A percentile compares a stretch with the other conserved stretches of the same genome.
Evolutionary conservation across 768 basidiomycete species (phyloP).

Genomic region (Russula ochroleuca): DNA sequence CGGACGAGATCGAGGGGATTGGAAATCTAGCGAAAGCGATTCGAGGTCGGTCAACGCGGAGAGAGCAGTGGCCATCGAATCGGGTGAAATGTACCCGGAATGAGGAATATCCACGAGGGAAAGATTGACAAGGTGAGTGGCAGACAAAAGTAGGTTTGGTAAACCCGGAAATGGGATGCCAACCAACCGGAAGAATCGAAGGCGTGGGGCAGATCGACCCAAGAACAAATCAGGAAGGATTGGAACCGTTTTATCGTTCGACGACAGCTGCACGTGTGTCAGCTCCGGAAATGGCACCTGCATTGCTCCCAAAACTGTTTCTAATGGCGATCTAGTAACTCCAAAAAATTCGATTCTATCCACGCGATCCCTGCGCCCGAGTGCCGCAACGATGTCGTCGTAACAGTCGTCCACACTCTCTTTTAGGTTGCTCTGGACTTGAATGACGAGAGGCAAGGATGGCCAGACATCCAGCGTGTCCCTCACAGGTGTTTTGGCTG

Average conservation of each 20-base stretch:
- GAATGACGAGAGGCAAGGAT: too few relatives aligned
- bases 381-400: neutral
- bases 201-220: neutral
- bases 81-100: neutral
- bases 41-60: neutral
- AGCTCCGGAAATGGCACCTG: neutral
- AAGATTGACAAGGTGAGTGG: neutral
- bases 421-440: too few relatives aligned
- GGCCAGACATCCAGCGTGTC: too few relatives aligned
- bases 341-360: fast-evolving
- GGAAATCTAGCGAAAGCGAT: neutral
- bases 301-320: neutral
- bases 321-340: neutral
- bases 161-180: neutral
- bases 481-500: too few relatives aligned
- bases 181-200: neutral
- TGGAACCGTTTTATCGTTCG: fast-evolving
- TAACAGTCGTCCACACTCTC: too few relatives aligned
- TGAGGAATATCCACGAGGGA: neutral
- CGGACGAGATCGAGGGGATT: neutral
- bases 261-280: fast-evolving
- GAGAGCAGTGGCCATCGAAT: neutral
- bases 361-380: neutral
- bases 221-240: neutral
- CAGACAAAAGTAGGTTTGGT: neutral